Percentiles rank a stretch among this genome's conserved stretches.
These are phyloP conservation scores for Zymoseptoria tritici DNA, from an alignment of 2,329 filamentous ascomycete genomes.

Conservation along the genomic window DNA sequence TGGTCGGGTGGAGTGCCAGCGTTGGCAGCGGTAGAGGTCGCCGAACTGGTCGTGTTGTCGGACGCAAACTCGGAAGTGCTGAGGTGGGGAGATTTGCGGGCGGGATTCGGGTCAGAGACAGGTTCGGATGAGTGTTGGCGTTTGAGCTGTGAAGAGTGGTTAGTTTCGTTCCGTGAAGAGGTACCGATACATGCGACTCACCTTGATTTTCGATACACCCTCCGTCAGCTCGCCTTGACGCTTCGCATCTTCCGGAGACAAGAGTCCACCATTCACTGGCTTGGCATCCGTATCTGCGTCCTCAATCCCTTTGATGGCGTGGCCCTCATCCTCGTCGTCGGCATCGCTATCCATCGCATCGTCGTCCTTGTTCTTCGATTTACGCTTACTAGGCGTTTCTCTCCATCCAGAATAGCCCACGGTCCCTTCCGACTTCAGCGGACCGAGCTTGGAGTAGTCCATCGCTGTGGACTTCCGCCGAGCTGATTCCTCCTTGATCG, in stretches of 20 bases:
- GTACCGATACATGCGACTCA: slow-evolving; percentile 36
- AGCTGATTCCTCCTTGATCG: slow-evolving; percentile 54
- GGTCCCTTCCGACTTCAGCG: slow-evolving; percentile 77
- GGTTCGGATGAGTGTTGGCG: slow-evolving; percentile 70
- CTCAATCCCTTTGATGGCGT: slow-evolving; percentile 60
- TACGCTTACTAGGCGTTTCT: slow-evolving; percentile 43
- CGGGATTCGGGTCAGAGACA: slow-evolving; percentile 39
- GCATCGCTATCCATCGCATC: slow-evolving; percentile 70
- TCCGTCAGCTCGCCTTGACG: slow-evolving; percentile 70
- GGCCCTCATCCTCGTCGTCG: slow-evolving; percentile 56
- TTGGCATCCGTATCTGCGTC: slow-evolving; percentile 50
- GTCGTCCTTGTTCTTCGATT: slow-evolving; percentile 48
- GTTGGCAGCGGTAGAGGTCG: slow-evolving; percentile 25
- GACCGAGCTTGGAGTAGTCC: slow-evolving; percentile 77
- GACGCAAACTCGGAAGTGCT: slow-evolving; percentile 33
- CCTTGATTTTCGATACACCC: slow-evolving; percentile 74
- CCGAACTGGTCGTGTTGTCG: slow-evolving; percentile 34
- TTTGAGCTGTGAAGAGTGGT: slow-evolving; percentile 56
- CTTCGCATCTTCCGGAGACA: slow-evolving; percentile 64
- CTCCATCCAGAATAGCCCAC: slow-evolving; percentile 87
- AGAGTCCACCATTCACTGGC: slow-evolving; percentile 47
- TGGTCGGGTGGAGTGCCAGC: slow-evolving; percentile 28
- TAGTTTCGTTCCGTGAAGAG: slow-evolving; percentile 1
- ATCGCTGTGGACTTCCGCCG: slow-evolving; percentile 77
- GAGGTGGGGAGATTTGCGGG: slow-evolving; percentile 38